phyloP scores from a whole-genome alignment of 2,329 filamentous ascomycete genomes.

The Fusarium dimerum region DNA sequence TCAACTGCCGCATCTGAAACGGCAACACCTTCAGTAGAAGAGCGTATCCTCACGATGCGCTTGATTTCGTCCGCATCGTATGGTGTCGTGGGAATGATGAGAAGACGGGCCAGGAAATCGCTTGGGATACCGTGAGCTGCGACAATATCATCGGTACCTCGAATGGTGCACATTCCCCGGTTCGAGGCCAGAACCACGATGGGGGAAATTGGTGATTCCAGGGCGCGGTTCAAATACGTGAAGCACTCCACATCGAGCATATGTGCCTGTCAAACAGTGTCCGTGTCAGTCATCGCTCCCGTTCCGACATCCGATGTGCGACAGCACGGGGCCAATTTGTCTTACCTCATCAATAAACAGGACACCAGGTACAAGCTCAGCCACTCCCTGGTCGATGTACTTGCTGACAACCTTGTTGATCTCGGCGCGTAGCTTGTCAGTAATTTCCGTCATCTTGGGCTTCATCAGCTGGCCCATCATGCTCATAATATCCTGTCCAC shows the following conservation, averaged over 20 bases:
- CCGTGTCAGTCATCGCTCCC: constrained; percentile 23
- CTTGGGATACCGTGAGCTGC: constrained; percentile 92
- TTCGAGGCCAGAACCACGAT: constrained; percentile 98
- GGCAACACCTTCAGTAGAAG: constrained; percentile 76
- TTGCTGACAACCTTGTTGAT: constrained; percentile 99
- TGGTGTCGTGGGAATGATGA: constrained; percentile 92
- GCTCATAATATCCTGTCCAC: constrained; percentile 99
- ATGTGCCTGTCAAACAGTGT: constrained; percentile 67
- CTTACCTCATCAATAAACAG: constrained; percentile 96
- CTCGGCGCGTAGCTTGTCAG: constrained; percentile 90
- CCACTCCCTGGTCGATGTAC: constrained; percentile 98
- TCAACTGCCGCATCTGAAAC: constrained; percentile 83
- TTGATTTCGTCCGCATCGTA: constrained; percentile 90
- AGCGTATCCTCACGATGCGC: constrained; percentile 83
- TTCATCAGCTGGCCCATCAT: constrained; percentile 99
- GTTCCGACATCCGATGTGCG: constrained; percentile 15
- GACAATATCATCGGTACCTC: constrained; percentile 78
- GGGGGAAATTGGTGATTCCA: constrained; percentile 91
- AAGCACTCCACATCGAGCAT: constrained; percentile 99
- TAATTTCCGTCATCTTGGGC: constrained; percentile 99
- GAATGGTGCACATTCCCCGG: constrained; percentile 89
- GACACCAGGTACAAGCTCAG: constrained; percentile 96
- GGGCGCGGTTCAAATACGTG: constrained; percentile 96
- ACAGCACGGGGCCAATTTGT: constrained; percentile 1
- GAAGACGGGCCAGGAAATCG: constrained; percentile 88